Evolutionary conservation across 2,329 filamentous ascomycete genomes (phyloP).

Genomic region (Colletotrichum caudatum): DNA sequence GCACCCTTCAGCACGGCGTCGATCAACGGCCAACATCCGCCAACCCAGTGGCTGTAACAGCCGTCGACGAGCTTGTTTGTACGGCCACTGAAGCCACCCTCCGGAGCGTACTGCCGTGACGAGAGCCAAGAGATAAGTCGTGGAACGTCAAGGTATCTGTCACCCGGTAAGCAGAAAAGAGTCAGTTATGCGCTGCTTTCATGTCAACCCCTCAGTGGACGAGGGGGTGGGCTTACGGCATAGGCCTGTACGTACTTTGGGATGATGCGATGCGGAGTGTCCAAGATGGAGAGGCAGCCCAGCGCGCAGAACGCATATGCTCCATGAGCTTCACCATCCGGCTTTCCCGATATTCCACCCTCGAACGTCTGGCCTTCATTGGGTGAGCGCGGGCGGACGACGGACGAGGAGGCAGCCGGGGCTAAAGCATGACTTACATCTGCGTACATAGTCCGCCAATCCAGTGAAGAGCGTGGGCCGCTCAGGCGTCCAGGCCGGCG

Average conservation of each 20-base stretch:
- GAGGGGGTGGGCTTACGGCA: constrained; percentile 11
- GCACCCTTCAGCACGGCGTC: constrained; percentile 79
- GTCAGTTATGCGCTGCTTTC: constrained; percentile 49
- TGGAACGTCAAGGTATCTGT: constrained; percentile 80
- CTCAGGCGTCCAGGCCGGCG: constrained; percentile 74
- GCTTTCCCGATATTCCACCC: constrained; percentile 89
- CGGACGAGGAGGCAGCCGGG: constrained; percentile 21
- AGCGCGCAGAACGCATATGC: constrained; percentile 96
- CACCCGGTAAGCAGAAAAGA: constrained; percentile 31
- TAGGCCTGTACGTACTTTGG: constrained; percentile 67
- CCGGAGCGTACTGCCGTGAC: constrained; percentile 87
- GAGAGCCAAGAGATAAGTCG: constrained; percentile 89
- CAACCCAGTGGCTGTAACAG: constrained; percentile 98
- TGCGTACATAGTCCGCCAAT: constrained; percentile 82
- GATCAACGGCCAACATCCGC: constrained; percentile 91
- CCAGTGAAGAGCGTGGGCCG: constrained; percentile 75
- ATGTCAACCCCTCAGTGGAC: constrained; percentile 54
- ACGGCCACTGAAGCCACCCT: constrained; percentile 92
- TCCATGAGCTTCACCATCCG: constrained; percentile 91
- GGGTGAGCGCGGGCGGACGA: constrained; percentile 14
- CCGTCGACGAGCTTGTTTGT: constrained; percentile 99
- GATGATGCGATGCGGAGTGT: constrained; percentile 80
- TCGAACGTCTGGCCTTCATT: constrained; percentile 87
- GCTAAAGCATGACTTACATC: constrained; percentile 70
- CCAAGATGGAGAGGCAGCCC: constrained; percentile 88